Evolutionary conservation across 139 green algal species (phyloP), one percentile per base, ranked within the genome.

Genomic region (Mesostigma viride): DNA sequence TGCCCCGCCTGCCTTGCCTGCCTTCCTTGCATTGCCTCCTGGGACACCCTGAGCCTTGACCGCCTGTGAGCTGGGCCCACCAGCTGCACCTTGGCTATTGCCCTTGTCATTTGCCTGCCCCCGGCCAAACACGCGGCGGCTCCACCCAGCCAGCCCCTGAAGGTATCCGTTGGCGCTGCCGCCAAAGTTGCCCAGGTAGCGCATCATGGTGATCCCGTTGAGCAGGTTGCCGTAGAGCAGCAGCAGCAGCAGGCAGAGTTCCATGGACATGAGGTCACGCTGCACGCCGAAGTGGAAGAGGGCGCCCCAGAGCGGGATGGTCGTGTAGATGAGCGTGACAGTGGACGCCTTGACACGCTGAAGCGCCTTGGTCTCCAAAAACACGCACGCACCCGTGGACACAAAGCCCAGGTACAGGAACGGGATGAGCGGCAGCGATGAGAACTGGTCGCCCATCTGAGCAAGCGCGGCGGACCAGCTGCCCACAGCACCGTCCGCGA

Each of bases 281-380:
- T 11, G 40, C 27, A 75, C 20, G 3, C 67, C 53, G 63, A 70
- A 75, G 24, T 31, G 20, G 36, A 68, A 74, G 35, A 71, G 75
- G 3, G 47, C 68, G 14, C 68, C 68, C 68, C 68, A 75, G 31
- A 75, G 3, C 26, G 68, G 68, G 31, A 75, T 75, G 63, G 68
- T 75, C 26, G 62, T 75, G 47, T 75, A 75, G 27, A 75, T 68
- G 20, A 75, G 35, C 31, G 63, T 67, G 22, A 60, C 68, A 24
- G 68, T 75, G 31, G 64, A 64, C 17, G 68, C 68, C 3, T 69
- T 62, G 26, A 72, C 61, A 14, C 26, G 24, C 22, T 36, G 17
- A 3, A 75, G 68, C 3, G 53, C 60, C 34, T 75, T 11, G 3
- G 75, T 64, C 68, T 75, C 68, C 26, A 74, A 3, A 64, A 35